Percentiles rank a stretch among this genome's conserved stretches.
Conservation (phyloP, 164 flowering plant species). For the Nymphaea thermarum region DNA sequence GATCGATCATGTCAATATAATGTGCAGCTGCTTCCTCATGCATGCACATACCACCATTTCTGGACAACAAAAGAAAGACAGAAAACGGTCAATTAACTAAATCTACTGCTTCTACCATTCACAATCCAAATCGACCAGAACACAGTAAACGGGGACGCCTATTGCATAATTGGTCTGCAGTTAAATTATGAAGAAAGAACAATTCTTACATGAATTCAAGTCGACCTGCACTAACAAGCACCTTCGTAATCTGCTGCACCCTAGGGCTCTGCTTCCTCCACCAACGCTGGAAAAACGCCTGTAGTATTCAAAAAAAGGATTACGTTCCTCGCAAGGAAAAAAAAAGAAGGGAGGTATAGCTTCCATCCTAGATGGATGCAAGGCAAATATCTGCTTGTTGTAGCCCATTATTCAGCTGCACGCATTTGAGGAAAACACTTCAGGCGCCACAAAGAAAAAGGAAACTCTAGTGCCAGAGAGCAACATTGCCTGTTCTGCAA, state of each 20-base stretch:
- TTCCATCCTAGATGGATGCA: neutral
- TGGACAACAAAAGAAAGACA: slow-evolving; percentile 21
- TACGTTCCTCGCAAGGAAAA: too few species aligned
- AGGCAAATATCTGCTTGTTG: neutral
- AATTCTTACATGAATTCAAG: slow-evolving; percentile 67
- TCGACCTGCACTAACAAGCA: slow-evolving; percentile 66
- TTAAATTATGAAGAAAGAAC: neutral
- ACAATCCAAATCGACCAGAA: too few species aligned
- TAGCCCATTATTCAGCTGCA: neutral
- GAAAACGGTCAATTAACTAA: neutral
- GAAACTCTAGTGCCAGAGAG: neutral
- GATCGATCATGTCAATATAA: slow-evolving; percentile 95
- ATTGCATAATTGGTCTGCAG: slow-evolving; percentile 67
- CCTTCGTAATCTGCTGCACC: slow-evolving; percentile 37
- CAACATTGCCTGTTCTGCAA: slow-evolving; percentile 50
- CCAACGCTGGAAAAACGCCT: slow-evolving; percentile 98
- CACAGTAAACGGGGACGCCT: too few species aligned
- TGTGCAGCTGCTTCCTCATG: slow-evolving; percentile 81
- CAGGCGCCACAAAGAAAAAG: neutral
- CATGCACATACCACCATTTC: slow-evolving; percentile 90
- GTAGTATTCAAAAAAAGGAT: neutral
- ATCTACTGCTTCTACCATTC: neutral
- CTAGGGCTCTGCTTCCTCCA: slow-evolving; percentile 69
- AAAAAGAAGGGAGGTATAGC: neutral
- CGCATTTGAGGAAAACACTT: neutral